Evolutionary conservation across 306 rosid genomes (phyloP), one percentile per base, ranked within the genome.

Genomic region (Morella rubra): DNA sequence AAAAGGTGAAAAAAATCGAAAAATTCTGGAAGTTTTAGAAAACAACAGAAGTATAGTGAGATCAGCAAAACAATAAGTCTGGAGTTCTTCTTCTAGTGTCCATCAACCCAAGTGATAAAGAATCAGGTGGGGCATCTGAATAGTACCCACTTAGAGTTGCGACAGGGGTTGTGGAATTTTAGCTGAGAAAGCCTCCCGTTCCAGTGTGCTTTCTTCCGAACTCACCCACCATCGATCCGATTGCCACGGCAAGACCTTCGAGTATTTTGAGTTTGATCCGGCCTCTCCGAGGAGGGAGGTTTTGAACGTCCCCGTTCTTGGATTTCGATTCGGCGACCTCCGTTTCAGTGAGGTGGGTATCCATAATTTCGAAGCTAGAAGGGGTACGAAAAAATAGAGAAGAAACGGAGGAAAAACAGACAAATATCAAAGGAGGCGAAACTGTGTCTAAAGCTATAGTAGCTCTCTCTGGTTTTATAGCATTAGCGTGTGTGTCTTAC

Each of bases 221-320:
- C 1, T 75, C 74, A 20, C 77, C 69, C 0, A 53, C 61, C 11
- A 77, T 50, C 2, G 80, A 53, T 40, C 44, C 72, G 5, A 54
- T 77, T 1, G 79, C 69, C 3, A 9, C 68, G 5, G 73, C 1
- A 24, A 85, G 2, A 13, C 46, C 40, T 69, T 70, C 83, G n/a
- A 86, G 0, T 3, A 83, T 81, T 64, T 66, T 55, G 11, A 76
- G n/a, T 78, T 84, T 86, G 11, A 90, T 52, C 14, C 18, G 82
- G 4, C 92, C 90, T 9, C 91, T 82, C 58, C 16, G 66, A 0
- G 85, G 89, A 0, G 83, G 86, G 4, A 62, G 3, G 12, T 45
- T 68, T 20, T 47, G 73, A 6, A 20, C 0, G 4, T 16, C 7
- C 42, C 22, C 61, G 27, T 19, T 44, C 46, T 22, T 67, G 50